These are phyloP conservation scores for Hyphodiscus sp. DNA, from an alignment of 2,329 filamentous ascomycete species.

Conservation along the genomic window DNA sequence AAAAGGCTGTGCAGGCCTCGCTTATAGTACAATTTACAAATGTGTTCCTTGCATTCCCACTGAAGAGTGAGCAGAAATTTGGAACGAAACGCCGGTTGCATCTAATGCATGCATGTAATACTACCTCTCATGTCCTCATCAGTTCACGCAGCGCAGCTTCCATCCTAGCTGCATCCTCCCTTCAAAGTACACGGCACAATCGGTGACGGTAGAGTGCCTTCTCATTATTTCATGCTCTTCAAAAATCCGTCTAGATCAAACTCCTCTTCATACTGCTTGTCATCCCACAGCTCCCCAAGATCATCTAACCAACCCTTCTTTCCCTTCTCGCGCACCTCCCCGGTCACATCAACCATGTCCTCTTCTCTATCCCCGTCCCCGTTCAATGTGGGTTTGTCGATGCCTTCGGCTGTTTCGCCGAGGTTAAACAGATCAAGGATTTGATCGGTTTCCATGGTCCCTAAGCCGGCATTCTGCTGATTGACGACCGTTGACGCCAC, in stretches of 20 bases:
- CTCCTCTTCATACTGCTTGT: slow-evolving; percentile 95
- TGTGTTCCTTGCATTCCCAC: too few relatives aligned
- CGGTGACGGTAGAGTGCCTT: too few relatives aligned
- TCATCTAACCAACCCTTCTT: slow-evolving; percentile 97
- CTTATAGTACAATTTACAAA: too few relatives aligned
- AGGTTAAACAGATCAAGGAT: slow-evolving; percentile 95
- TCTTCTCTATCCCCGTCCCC: slow-evolving; percentile 59
- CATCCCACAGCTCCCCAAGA: slow-evolving; percentile 93
- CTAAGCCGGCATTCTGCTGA: slow-evolving; percentile 92
- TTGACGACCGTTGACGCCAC: slow-evolving; percentile 97
- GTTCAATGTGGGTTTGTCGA: slow-evolving; percentile 51
- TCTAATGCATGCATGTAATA: too few relatives aligned
- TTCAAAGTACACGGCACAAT: too few relatives aligned
- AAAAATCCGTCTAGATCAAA: slow-evolving; percentile 95
- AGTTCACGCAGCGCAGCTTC: too few relatives aligned
- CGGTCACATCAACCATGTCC: slow-evolving; percentile 90
- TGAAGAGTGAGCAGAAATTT: too few relatives aligned
- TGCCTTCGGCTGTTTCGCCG: slow-evolving; percentile 65
- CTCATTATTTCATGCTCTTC: slow-evolving; percentile 62
- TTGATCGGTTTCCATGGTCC: slow-evolving; percentile 94
- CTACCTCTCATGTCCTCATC: too few relatives aligned
- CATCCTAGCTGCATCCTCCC: too few relatives aligned
- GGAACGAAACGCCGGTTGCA: too few relatives aligned
- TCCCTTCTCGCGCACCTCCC: slow-evolving; percentile 86
- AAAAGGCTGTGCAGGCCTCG: too few relatives aligned